Evolutionary conservation across 257 asterid genomes (phyloP).

Genomic region (Verbascum thapsus): DNA sequence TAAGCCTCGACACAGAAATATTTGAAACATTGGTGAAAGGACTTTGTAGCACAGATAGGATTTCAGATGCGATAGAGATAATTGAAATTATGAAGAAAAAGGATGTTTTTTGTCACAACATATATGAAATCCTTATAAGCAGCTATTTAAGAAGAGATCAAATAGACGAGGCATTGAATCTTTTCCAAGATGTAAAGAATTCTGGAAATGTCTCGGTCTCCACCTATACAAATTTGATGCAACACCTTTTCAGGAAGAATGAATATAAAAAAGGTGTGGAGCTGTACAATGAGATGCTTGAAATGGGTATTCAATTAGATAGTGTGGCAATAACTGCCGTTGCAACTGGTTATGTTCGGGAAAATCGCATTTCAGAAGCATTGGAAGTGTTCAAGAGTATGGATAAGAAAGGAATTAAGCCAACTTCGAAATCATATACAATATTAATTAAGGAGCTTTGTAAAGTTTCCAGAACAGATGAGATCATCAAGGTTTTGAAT

Average conservation of each 20-base stretch:
- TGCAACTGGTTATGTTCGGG: constrained; percentile 58
- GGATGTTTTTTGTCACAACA: constrained; percentile 40
- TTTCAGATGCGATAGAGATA: constrained; percentile 74
- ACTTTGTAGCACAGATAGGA: constrained; percentile 65
- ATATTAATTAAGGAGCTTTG: constrained; percentile 67
- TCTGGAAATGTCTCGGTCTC: constrained; percentile 50
- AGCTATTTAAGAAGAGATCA: constrained; percentile 61
- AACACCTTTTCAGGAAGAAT: constrained; percentile 54
- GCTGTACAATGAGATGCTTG: constrained; percentile 68
- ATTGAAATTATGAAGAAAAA: constrained; percentile 73
- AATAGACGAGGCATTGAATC: constrained; percentile 50
- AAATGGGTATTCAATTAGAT: constrained; percentile 55
- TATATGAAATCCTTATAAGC: constrained; percentile 52
- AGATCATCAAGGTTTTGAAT: constrained; percentile 52
- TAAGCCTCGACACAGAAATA: constrained; percentile 44
- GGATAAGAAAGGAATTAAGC: constrained; percentile 57
- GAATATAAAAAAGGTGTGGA: constrained; percentile 62
- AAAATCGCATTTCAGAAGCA: constrained; percentile 61
- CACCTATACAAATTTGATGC: constrained; percentile 68
- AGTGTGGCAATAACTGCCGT: constrained; percentile 63
- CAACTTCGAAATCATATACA: constrained; percentile 47
- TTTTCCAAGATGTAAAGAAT: constrained; percentile 54
- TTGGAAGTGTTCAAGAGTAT: constrained; percentile 56
- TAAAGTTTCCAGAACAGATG: constrained; percentile 62
- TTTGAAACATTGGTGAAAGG: constrained; percentile 71